Evolutionary conservation across 1,284 basidiomycete genomes (phyloP).

Genomic region (Ceratobasidium sp.): DNA sequence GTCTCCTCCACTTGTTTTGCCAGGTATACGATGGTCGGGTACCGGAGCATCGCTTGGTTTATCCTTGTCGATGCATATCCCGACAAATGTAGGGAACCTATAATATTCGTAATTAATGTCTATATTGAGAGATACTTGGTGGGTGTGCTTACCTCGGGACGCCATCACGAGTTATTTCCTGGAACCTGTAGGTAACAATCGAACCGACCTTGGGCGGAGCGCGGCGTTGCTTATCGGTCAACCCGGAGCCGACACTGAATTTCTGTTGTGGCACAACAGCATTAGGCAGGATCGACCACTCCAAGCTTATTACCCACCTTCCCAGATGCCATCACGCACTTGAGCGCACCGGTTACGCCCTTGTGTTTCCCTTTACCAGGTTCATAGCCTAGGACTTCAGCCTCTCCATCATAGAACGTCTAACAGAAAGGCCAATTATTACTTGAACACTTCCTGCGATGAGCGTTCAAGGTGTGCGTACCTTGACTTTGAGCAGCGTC

Average conservation of each 20-base stretch:
- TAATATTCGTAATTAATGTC: constrained; percentile 43
- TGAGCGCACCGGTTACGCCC: constrained; percentile 69
- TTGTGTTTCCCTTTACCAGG: constrained; percentile 70
- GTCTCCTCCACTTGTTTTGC: constrained; percentile 27
- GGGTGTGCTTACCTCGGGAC: constrained; percentile 64
- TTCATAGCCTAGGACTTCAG: constrained; percentile 70
- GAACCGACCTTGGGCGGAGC: constrained; percentile 71
- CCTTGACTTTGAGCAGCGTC: constrained; percentile 74
- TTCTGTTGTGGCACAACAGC: constrained; percentile 56
- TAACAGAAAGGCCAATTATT: constrained; percentile 47
- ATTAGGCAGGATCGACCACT: not conserved
- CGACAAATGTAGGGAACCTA: constrained; percentile 74
- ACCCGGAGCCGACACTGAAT: constrained; percentile 71
- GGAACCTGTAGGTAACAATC: constrained; percentile 75
- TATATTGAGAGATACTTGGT: not conserved
- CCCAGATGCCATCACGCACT: constrained; percentile 74
- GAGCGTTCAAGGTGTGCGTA: constrained; percentile 49
- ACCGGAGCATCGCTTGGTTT: constrained; percentile 70
- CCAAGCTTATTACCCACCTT: constrained; percentile 60
- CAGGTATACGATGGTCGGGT: constrained; percentile 21
- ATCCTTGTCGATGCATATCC: constrained; percentile 68
- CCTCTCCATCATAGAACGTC: constrained; percentile 78
- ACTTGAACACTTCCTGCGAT: not conserved
- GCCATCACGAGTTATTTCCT: constrained; percentile 72
- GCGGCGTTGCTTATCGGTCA: constrained; percentile 68